phyloP scores from a whole-genome alignment of 352 stramenopile species.

The Saprolegnia parasitica region DNA sequence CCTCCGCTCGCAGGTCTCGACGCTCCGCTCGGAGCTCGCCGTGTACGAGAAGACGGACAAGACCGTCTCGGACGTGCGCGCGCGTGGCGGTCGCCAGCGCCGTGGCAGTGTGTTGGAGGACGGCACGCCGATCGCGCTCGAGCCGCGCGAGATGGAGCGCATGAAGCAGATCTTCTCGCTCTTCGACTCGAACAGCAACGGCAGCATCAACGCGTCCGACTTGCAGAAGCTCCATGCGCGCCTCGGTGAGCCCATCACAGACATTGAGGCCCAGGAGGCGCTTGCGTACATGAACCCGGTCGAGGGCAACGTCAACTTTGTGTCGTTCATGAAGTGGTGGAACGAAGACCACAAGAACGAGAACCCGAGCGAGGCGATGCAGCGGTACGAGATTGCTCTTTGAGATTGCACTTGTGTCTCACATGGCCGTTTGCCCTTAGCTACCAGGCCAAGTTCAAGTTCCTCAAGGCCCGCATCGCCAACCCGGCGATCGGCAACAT shows the following conservation, averaged over 20 bases:
- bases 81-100: slow-evolving; percentile 44
- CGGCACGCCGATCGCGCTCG: slow-evolving; percentile 70
- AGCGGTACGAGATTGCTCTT: slow-evolving; percentile 41
- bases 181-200: slow-evolving; percentile 75
- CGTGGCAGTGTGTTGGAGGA: slow-evolving; percentile 71
- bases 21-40: slow-evolving; percentile 62
- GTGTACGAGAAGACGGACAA: slow-evolving; percentile 79
- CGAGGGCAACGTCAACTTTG: slow-evolving; percentile 73
- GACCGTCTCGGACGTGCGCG: slow-evolving; percentile 56
- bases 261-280: slow-evolving; percentile 65
- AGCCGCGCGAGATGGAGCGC: slow-evolving; percentile 77
- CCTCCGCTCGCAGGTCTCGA: slow-evolving; percentile 62
- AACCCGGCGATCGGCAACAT: slow-evolving; percentile 78
- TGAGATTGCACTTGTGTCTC: background rate
- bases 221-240: slow-evolving; percentile 76
- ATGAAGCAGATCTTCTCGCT: slow-evolving; percentile 82
- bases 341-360: slow-evolving; percentile 71
- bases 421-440: background rate
- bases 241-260: slow-evolving; percentile 73
- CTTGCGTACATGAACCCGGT: slow-evolving; percentile 62
- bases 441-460: slow-evolving; percentile 83
- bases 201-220: slow-evolving; percentile 73
- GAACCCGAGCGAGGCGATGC: slow-evolving; percentile 74
- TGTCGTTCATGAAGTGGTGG: slow-evolving; percentile 87
- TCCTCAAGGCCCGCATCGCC: slow-evolving; percentile 80